Evolutionary conservation across 2,329 filamentous ascomycete species (phyloP).

Genomic region (Xylaria sp.): DNA sequence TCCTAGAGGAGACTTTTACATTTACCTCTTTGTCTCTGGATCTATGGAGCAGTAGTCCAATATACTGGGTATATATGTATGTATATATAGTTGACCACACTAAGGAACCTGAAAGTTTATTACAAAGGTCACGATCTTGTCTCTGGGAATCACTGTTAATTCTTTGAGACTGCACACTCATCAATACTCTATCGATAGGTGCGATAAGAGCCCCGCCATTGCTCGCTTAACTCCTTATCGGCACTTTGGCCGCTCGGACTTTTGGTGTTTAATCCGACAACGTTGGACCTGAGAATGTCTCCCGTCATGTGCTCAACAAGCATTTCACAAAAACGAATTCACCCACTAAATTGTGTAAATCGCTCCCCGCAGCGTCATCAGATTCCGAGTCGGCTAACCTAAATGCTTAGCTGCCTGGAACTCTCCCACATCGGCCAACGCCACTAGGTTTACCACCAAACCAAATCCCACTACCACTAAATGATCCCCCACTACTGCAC

Average conservation of each 20-base stretch:
- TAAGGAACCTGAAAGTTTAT: background rate
- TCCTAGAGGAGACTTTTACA: no score
- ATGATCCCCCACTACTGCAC: background rate
- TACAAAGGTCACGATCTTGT: background rate
- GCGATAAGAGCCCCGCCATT: background rate
- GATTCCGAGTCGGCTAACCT: background rate
- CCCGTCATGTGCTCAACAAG: background rate
- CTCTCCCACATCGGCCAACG: conserved; percentile 19
- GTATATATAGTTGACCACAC: no score
- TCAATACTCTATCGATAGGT: conserved; percentile 24
- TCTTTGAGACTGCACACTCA: no score
- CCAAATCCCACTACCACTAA: conserved; percentile 12
- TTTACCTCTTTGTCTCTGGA: no score
- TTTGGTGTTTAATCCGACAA: conserved; percentile 11
- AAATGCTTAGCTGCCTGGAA: background rate
- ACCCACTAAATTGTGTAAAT: conserved; percentile 27
- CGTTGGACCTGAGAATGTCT: background rate
- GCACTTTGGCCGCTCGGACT: background rate
- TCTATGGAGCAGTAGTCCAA: no score
- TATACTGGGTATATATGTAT: no score
- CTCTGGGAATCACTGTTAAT: no score
- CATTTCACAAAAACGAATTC: conserved; percentile 29
- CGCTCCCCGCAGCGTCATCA: conserved; percentile 31
- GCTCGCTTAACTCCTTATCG: conserved; percentile 36
- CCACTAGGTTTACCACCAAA: background rate